These are phyloP conservation scores for Cutaneotrichosporon cutaneum DNA, from an alignment of 1,284 basidiomycete genomes.

Conservation along the genomic window DNA sequence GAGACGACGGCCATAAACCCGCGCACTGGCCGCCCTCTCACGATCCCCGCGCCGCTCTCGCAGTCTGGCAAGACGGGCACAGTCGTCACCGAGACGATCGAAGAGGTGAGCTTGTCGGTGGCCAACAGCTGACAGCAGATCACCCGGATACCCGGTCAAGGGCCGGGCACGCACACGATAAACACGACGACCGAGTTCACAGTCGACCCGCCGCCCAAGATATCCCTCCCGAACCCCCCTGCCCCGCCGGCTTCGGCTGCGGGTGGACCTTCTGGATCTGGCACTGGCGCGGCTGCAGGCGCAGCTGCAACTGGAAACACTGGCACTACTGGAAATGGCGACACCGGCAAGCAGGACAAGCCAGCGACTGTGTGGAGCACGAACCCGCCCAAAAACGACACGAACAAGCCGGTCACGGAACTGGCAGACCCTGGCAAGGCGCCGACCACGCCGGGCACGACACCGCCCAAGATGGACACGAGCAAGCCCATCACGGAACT, in stretches of 20 bases:
- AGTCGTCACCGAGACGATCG: conserved; percentile 39
- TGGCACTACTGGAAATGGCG: conserved; percentile 8
- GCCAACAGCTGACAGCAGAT: conserved; percentile 6
- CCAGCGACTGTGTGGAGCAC: conserved; percentile 31
- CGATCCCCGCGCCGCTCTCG: conserved; percentile 23
- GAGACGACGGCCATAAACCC: conserved; percentile 22
- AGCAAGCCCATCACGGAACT: conserved; percentile 15
- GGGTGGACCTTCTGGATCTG: neutral
- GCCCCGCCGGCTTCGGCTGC: too few relatives aligned
- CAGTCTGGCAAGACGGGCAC: conserved; percentile 19
- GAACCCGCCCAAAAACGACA: conserved; percentile 22
- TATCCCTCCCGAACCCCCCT: neutral
- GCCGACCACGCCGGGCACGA: too few relatives aligned
- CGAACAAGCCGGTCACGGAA: neutral
- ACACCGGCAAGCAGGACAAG: conserved; percentile 13
- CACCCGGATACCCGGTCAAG: conserved; percentile 10
- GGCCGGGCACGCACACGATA: conserved; percentile 2
- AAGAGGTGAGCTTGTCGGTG: conserved; percentile 35
- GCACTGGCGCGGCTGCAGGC: neutral
- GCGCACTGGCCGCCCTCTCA: conserved; percentile 38
- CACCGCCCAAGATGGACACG: neutral
- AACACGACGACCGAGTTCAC: neutral
- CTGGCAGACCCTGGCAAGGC: neutral
- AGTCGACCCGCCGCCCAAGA: neutral
- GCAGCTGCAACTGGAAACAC: neutral